Conservation (phyloP, 352 stramenopile species). For the Pythium diclinum region DNA sequence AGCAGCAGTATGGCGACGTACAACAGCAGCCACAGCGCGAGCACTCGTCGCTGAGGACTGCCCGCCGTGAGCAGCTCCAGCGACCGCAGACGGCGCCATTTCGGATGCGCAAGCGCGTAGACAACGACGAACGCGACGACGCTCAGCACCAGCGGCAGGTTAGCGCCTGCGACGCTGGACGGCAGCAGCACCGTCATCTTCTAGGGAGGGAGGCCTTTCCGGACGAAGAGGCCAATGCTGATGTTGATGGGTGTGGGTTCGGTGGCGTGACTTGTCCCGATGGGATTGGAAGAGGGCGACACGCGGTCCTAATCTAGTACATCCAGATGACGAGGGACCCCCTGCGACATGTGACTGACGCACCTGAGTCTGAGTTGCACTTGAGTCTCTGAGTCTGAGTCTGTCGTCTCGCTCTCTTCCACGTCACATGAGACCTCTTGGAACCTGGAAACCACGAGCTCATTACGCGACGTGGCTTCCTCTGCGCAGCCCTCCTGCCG, state of each 20-base stretch:
- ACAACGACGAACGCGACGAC: slow-evolving; percentile 25
- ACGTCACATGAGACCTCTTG: background rate
- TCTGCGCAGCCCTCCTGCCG: background rate
- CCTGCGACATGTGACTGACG: background rate
- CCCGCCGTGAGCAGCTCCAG: slow-evolving; percentile 24
- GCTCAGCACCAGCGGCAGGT: slow-evolving; percentile 60
- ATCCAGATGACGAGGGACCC: background rate
- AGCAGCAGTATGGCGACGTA: slow-evolving; percentile 28
- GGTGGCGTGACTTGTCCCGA: background rate
- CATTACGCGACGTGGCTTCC: background rate
- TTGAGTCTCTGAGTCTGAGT: slow-evolving; percentile 9
- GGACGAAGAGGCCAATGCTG: background rate
- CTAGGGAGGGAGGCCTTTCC: background rate
- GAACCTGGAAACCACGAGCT: background rate
- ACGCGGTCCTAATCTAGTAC: background rate
- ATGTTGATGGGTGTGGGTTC: background rate
- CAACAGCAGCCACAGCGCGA: slow-evolving; percentile 46
- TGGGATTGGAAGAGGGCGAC: background rate
- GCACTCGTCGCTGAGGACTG: slow-evolving; percentile 4
- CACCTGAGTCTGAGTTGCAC: slow-evolving; percentile 2
- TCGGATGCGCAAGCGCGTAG: slow-evolving; percentile 42
- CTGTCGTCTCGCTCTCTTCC: background rate
- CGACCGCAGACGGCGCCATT: slow-evolving; percentile 32
- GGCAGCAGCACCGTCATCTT: slow-evolving; percentile 74
- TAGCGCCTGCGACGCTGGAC: slow-evolving; percentile 57